Percentiles rank a stretch among this genome's conserved stretches.
Evolutionary conservation across 768 basidiomycete species (phyloP).

Genomic region (Tremella mesenterica): DNA sequence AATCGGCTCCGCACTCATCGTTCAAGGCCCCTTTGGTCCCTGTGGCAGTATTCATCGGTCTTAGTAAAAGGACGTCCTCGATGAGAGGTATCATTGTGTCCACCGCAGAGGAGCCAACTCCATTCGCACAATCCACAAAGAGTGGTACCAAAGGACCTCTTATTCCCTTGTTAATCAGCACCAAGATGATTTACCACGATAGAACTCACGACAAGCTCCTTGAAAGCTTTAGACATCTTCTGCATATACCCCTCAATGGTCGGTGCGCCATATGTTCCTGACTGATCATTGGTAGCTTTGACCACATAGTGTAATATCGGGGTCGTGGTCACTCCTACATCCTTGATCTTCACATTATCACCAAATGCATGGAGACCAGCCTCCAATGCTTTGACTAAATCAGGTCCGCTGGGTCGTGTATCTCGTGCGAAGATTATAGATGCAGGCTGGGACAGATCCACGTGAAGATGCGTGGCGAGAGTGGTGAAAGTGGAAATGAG

Average conservation of each 20-base stretch:
- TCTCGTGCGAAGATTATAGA: constrained; percentile 85
- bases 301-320: constrained; percentile 95
- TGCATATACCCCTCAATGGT: constrained; percentile 71
- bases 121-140: constrained; percentile 96
- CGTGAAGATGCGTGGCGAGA: constrained; percentile 58
- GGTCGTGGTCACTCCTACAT: constrained; percentile 82
- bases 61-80: constrained; percentile 50
- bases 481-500: constrained; percentile 59
- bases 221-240: constrained; percentile 75
- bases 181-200: background rate
- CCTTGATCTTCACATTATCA: constrained; percentile 54
- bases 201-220: constrained; percentile 68
- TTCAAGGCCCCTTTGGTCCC: constrained; percentile 68
- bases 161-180: constrained; percentile 42
- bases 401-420: constrained; percentile 77
- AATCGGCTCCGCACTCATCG: constrained; percentile 85
- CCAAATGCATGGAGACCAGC: constrained; percentile 68
- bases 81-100: constrained; percentile 56
- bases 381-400: constrained; percentile 65
- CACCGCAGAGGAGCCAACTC: constrained; percentile 75
- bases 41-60: constrained; percentile 61
- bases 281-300: constrained; percentile 70
- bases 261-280: constrained; percentile 69
- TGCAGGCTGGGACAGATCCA: constrained; percentile 70
- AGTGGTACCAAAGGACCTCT: constrained; percentile 52